Base-by-base conservation (phyloP, 2,329 filamentous ascomycete genomes). In the Aspergillus terreus region DNA sequence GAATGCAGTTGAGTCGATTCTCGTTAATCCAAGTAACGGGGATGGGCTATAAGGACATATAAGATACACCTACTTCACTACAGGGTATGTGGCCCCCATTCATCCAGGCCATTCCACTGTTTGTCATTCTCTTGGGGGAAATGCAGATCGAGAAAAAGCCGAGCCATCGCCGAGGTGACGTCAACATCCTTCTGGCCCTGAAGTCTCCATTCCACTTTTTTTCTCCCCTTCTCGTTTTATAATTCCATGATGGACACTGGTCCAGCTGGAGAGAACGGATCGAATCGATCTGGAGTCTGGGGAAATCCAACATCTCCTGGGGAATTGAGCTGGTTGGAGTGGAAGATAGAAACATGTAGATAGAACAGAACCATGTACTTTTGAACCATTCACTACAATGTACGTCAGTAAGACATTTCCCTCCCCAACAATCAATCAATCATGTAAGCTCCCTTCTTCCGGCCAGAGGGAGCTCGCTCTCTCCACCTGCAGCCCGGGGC, bases 91-190 rank as follows among this genome's bases (percentile, higher is more conserved):
- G 35, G 2, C 11, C n/a, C 15, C 15, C 15, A 5, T 38, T 15
- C 19, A 19, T 4, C 19, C 3, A 19, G 19, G 4, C 2, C 4
- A 19, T 19, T 19, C 19, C 19, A 19, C 19, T 19, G 19, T 19
- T 36, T 14, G 33, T 36, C 33, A 4, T 4, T 11, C 7, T 11
- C 25, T 6, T 27, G 9, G 33, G 12, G n/a, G 5, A 36, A 36
- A 36, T 7, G 12, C 14, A n/a, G 35, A n/a, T 38, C 40, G 40
- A 23, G 35, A 27, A 44, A 27, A 14, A n/a, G 38, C 63, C 63
- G 63, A 66, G 55, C 40, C 35, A 60, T 50, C 2, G 17, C 63
- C 63, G 63, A 56, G 17, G 44, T 61, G 63, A 66, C 61, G 63
- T 66, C 62, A 63, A 42, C 7, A 27, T 27, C 21, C 21, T 30